These are phyloP conservation scores for Jackrogersella minutella DNA, from an alignment of 495 filamentous ascomycete species.

Conservation along the genomic window DNA sequence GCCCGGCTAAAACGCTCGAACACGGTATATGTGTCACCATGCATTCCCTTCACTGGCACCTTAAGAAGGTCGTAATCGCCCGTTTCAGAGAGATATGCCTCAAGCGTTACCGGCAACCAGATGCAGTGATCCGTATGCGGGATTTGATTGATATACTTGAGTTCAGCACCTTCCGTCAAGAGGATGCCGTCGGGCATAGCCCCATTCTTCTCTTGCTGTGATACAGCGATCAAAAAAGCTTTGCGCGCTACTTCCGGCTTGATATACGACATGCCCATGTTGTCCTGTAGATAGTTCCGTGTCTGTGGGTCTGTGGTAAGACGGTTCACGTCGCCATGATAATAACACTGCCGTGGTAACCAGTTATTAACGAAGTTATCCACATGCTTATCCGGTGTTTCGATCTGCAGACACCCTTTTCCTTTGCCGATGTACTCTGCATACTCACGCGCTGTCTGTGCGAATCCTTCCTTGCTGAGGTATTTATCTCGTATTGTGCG, in stretches of 20 bases:
- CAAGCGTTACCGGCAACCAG: slow-evolving; percentile 62
- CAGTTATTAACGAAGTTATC: slow-evolving; percentile 68
- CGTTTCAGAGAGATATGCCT: slow-evolving; percentile 63
- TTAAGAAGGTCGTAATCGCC: slow-evolving; percentile 60
- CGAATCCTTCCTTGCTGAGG: slow-evolving; percentile 59
- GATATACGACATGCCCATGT: slow-evolving; percentile 68
- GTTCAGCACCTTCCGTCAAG: slow-evolving; percentile 60
- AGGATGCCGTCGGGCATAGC: slow-evolving; percentile 66
- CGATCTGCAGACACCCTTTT: slow-evolving; percentile 58
- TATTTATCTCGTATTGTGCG: slow-evolving; percentile 56
- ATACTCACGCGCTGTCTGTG: slow-evolving; percentile 53
- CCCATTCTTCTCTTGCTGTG: slow-evolving; percentile 62
- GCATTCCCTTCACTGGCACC: slow-evolving; percentile 50
- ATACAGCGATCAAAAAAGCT: slow-evolving; percentile 57
- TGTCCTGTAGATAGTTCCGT: slow-evolving; percentile 66
- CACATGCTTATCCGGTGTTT: slow-evolving; percentile 62
- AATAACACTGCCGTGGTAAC: slow-evolving; percentile 64
- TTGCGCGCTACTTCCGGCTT: slow-evolving; percentile 57
- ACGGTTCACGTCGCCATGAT: slow-evolving; percentile 66
- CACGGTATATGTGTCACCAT: slow-evolving; percentile 57
- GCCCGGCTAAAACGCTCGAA: slow-evolving; percentile 62
- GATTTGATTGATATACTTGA: slow-evolving; percentile 68
- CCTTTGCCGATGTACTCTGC: slow-evolving; percentile 59
- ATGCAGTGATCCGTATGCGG: slow-evolving; percentile 67
- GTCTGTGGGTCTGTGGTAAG: slow-evolving; percentile 66